Evolutionary conservation across 208 protist genomes (phyloP).

Genomic region (Leishmania arabica): DNA sequence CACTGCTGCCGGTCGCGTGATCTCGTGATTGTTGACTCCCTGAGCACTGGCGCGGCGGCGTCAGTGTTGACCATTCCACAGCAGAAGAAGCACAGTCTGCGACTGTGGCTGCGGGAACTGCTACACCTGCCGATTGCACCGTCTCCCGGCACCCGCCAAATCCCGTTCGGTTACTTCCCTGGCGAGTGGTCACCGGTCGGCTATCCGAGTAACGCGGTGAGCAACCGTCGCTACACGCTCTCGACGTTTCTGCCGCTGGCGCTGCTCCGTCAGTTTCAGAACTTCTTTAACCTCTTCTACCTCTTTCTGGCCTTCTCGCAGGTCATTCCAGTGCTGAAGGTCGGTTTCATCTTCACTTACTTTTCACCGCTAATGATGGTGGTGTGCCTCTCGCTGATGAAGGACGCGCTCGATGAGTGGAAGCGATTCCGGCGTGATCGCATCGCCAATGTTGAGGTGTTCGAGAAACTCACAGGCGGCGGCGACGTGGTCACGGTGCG

Average conservation of each 20-base stretch:
- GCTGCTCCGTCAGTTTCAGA: conserved; percentile 76
- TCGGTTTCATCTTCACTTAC: conserved; percentile 96
- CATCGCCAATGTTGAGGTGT: conserved; percentile 76
- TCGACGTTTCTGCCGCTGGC: conserved; percentile 82
- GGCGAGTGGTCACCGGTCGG: conserved; percentile 44
- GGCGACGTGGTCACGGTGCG: conserved; percentile 56
- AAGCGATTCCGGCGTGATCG: conserved; percentile 91
- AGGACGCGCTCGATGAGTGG: conserved; percentile 96
- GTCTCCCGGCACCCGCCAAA: conserved; percentile 40
- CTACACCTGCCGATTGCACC: conserved; percentile 36
- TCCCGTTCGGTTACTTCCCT: conserved; percentile 51
- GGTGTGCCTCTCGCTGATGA: conserved; percentile 87
- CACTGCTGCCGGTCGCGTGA: background rate
- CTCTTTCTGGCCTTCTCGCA: conserved; percentile 87
- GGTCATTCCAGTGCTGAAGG: conserved; percentile 72
- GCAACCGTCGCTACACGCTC: conserved; percentile 78
- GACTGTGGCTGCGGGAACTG: conserved; percentile 23
- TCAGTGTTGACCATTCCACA: conserved; percentile 25
- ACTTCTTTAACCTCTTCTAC: conserved; percentile 90
- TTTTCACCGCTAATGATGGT: conserved; percentile 94
- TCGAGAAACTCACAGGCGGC: conserved; percentile 54
- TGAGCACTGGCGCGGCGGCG: background rate
- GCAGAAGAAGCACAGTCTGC: conserved; percentile 19
- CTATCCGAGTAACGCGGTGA: conserved; percentile 77
- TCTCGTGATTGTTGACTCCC: background rate